Evolutionary conservation across 2,329 filamentous ascomycete genomes (phyloP).

Genomic region (Ceratocystis harringtonii): DNA sequence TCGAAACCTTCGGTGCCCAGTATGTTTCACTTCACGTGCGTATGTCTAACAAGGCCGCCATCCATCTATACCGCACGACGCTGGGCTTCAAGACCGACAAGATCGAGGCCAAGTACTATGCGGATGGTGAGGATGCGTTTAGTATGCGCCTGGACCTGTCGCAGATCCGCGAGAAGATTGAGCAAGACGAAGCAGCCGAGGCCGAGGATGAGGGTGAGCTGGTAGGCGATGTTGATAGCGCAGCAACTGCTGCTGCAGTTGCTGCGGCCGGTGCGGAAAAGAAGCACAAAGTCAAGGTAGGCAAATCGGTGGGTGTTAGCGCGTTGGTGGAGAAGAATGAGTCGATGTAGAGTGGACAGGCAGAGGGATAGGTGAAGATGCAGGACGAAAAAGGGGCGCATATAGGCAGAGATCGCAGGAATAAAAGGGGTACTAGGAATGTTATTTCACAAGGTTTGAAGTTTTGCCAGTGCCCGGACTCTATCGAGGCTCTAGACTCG

Average conservation of each 20-base stretch:
- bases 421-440: too few relatives aligned
- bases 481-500: too few relatives aligned
- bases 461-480: too few relatives aligned
- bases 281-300: constrained; percentile 76
- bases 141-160: constrained; percentile 81
- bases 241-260: constrained; percentile 24
- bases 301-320: constrained; percentile 62
- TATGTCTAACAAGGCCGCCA: constrained; percentile 78
- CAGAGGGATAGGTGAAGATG: not conserved
- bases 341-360: not conserved
- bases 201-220: constrained; percentile 51
- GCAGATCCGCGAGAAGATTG: constrained; percentile 37
- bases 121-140: constrained; percentile 91
- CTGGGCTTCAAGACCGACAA: constrained; percentile 80
- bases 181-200: constrained; percentile 31
- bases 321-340: constrained; percentile 53
- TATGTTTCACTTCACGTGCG: constrained; percentile 96
- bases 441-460: too few relatives aligned
- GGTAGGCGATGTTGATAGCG: constrained; percentile 49
- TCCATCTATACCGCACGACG: constrained; percentile 84
- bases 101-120: constrained; percentile 82
- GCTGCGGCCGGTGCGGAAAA: constrained; percentile 31
- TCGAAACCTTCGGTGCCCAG: constrained; percentile 76
- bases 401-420: too few relatives aligned
- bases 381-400: not conserved